These are phyloP conservation scores for Chrysanthemum seticuspe DNA, from an alignment of 129 eudicot species.

Conservation along the genomic window DNA sequence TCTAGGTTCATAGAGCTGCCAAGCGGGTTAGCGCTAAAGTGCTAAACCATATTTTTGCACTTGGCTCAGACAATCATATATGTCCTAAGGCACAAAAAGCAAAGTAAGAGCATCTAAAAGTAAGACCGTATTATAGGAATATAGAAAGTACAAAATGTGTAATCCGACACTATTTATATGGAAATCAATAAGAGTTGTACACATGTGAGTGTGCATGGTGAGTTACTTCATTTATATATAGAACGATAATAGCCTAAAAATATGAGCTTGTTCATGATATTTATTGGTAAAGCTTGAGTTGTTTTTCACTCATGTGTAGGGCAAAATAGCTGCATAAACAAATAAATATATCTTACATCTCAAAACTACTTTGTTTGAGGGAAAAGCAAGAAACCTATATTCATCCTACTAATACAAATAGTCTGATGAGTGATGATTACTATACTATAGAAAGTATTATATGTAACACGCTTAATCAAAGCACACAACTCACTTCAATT, in stretches of 20 bases:
- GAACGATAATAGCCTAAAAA: no score
- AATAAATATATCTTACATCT: background rate
- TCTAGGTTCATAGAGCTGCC: slow-evolving; percentile 16
- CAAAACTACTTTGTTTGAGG: background rate
- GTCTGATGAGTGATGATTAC: background rate
- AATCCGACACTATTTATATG: background rate
- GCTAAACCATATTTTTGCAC: slow-evolving; percentile 16
- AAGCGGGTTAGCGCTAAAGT: slow-evolving; percentile 8
- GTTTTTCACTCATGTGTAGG: background rate
- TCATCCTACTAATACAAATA: background rate
- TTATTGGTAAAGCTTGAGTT: no score
- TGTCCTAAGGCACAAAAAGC: slow-evolving; percentile 7
- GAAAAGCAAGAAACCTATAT: background rate
- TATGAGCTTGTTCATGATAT: no score
- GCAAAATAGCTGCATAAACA: background rate
- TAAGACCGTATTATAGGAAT: background rate
- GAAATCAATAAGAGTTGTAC: background rate
- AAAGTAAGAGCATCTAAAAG: background rate
- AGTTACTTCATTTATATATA: no score
- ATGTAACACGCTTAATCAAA: background rate
- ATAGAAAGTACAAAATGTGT: slow-evolving; percentile 4
- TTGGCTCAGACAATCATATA: slow-evolving; percentile 1
- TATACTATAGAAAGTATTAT: no score
- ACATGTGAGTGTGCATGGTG: background rate
- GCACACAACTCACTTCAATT: background rate